Evolutionary conservation across 352 stramenopile species (phyloP).

Genomic region (Phytophthora multivora): DNA sequence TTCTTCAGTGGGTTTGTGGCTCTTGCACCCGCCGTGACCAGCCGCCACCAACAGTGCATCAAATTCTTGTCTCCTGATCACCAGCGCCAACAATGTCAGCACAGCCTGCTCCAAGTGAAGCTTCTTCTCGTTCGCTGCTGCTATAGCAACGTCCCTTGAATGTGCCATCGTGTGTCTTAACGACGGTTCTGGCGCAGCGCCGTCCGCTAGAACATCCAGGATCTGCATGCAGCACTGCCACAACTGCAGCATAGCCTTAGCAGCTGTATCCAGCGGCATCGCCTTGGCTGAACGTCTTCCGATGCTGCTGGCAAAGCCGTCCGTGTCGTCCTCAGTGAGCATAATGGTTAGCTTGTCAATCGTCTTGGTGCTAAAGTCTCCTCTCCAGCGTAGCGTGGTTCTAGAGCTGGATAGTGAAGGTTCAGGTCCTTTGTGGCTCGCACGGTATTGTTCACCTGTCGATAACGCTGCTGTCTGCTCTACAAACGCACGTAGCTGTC

Average conservation of each 20-base stretch:
- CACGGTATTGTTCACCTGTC: constrained; percentile 24
- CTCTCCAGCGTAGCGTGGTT: constrained; percentile 17
- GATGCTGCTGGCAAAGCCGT: constrained; percentile 33
- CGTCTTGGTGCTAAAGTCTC: constrained; percentile 38
- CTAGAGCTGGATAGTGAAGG: constrained; percentile 18
- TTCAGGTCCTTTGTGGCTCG: constrained; percentile 22
- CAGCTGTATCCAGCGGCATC: constrained; percentile 40
- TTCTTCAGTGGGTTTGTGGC: constrained; percentile 42
- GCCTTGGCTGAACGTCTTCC: constrained; percentile 35
- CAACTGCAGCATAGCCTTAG: constrained; percentile 56
- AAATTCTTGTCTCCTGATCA: constrained; percentile 60
- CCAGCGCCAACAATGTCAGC: constrained; percentile 41
- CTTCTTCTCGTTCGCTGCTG: constrained; percentile 30
- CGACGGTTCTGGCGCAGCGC: constrained; percentile 23
- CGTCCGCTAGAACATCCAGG: constrained; percentile 40
- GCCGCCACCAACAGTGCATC: constrained; percentile 60
- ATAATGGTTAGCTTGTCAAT: constrained; percentile 41
- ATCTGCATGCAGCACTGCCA: constrained; percentile 64
- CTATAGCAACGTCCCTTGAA: constrained; percentile 20
- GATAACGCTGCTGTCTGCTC: constrained; percentile 32
- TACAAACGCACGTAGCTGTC: constrained; percentile 34
- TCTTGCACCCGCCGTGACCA: constrained; percentile 54
- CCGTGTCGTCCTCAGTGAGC: constrained; percentile 39
- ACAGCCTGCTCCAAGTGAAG: constrained; percentile 41
- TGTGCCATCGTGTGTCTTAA: constrained; percentile 38